Conservation (phyloP, 2,329 filamentous ascomycete genomes). For the Colletotrichum zoysiae region DNA sequence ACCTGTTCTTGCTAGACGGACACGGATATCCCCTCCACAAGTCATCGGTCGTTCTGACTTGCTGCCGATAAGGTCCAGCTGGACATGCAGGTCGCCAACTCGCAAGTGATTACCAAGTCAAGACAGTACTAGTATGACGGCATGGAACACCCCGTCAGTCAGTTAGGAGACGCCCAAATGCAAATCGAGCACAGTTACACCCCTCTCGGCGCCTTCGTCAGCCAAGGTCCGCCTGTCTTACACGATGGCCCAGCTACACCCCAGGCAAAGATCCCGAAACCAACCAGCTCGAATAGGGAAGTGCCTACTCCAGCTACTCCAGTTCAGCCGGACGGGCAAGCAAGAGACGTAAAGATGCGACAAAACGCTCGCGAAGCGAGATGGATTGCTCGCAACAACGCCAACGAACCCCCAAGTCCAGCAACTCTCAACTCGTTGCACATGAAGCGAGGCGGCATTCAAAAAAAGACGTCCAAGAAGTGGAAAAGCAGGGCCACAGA, state of each 20-base stretch:
- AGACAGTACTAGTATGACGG: no score
- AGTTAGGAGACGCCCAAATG: conserved; percentile 12
- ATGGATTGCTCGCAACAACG: conserved; percentile 1
- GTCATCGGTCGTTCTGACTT: not conserved
- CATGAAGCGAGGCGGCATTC: not conserved
- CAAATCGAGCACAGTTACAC: not conserved
- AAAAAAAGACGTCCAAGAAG: conserved; percentile 21
- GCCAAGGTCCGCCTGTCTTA: not conserved
- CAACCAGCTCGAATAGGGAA: no score
- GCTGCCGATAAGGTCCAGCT: not conserved
- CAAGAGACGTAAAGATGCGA: not conserved
- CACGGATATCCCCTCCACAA: not conserved
- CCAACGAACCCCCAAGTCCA: not conserved
- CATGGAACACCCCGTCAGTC: conserved; percentile 10
- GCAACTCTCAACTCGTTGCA: not conserved
- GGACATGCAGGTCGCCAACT: not conserved
- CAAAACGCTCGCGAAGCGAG: not conserved
- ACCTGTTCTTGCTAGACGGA: not conserved
- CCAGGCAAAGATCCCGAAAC: not conserved
- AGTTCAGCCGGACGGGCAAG: not conserved
- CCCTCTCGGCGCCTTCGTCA: not conserved
- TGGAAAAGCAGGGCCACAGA: conserved; percentile 19
- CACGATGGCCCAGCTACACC: not conserved
- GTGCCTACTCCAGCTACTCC: not conserved
- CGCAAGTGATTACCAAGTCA: not conserved